Evolutionary conservation across 257 asterid genomes (phyloP), one percentile per base, ranked within the genome.

Genomic region (Nicotiana tabacum): DNA sequence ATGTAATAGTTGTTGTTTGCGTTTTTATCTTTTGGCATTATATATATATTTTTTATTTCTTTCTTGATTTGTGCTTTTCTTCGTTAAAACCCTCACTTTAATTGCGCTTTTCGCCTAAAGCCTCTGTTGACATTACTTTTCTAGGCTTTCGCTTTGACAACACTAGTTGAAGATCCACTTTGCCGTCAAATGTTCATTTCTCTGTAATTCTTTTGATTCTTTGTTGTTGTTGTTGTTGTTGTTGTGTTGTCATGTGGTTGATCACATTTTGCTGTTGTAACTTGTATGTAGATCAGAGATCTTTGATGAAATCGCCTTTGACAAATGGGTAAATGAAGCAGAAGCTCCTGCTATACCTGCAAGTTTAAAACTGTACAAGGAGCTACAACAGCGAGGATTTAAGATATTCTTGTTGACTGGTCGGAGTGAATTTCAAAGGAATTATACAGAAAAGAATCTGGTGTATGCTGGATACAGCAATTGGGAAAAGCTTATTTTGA

Each of bases 401-500:
- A 91, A 88, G n/a, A 89, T 95, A 84, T 72, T 92, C 82, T 83
- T 95, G 30, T 82, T 95, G 87, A 95, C 99, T 0, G 98, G 98
- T 6, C 92, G 98, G 76, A 56, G 58, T 74, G 98, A 95, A 85
- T 82, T 64, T 65, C 97, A 95, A 85, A 91, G 98, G 93, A 88
- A 91, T 64, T 85, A 69, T 13, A 95, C 99, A 5, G 91, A 83
- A 82, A 84, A 83, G 64, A 94, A 94, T 86, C 89, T 92, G 5
- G 58, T 69, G 61, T 58, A 79, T 65, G 90, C 92, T 66, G 98
- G 98, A 84, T 93, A 87, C 90, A 87, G 82, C 86, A 88, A 88
- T 86, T 95, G 97, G 97, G 89, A 94, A 84, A 93, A 90, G 86
- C 97, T 95, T 65, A 66, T 94, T 82, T 80, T 95, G 89, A 95